These are phyloP conservation scores for Ophiocordyceps camponoti-floridani DNA, from an alignment of 2,329 filamentous ascomycete species.

Conservation along the genomic window DNA sequence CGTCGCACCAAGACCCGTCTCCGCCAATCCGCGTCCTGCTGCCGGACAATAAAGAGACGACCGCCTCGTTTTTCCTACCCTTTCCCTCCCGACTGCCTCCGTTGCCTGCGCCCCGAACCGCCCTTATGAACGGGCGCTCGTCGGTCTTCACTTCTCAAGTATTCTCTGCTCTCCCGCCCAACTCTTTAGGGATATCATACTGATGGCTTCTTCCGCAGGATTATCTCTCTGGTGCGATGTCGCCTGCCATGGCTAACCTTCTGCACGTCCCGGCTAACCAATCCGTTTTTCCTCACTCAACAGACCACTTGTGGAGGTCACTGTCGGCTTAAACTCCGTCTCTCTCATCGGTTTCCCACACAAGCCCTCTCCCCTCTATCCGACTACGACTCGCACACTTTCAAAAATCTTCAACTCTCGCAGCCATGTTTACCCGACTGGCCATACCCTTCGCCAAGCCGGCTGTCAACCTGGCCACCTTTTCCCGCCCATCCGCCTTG, in stretches of 20 bases:
- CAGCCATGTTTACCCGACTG: slow-evolving; percentile 40
- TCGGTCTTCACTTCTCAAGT: slow-evolving; percentile 81
- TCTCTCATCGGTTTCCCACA: slow-evolving; percentile 2
- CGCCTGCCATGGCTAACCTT: not conserved
- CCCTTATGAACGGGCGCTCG: slow-evolving; percentile 73
- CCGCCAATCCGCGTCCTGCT: not conserved
- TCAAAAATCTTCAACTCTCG: slow-evolving; percentile 7
- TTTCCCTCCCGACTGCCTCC: not conserved
- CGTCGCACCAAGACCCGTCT: not conserved
- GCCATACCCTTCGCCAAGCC: slow-evolving; percentile 33
- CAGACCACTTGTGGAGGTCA: slow-evolving; percentile 25
- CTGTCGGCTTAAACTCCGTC: slow-evolving; percentile 11
- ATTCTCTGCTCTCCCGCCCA: slow-evolving; percentile 9
- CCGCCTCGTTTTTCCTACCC: not conserved
- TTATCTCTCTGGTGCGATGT: slow-evolving; percentile 54
- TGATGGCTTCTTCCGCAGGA: slow-evolving; percentile 35
- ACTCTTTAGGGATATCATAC: slow-evolving; percentile 8
- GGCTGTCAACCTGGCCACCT: slow-evolving; percentile 15
- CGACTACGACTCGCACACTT: no score
- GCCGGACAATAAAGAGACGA: not conserved
- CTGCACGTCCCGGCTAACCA: not conserved
- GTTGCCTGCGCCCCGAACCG: slow-evolving; percentile 25
- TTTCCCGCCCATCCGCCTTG: slow-evolving; percentile 13
- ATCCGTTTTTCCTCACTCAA: not conserved
- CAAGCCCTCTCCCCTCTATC: not conserved